Evolutionary conservation across 768 basidiomycete species (phyloP), one percentile per base, ranked within the genome.

Genomic region (Auricularia sp.): DNA sequence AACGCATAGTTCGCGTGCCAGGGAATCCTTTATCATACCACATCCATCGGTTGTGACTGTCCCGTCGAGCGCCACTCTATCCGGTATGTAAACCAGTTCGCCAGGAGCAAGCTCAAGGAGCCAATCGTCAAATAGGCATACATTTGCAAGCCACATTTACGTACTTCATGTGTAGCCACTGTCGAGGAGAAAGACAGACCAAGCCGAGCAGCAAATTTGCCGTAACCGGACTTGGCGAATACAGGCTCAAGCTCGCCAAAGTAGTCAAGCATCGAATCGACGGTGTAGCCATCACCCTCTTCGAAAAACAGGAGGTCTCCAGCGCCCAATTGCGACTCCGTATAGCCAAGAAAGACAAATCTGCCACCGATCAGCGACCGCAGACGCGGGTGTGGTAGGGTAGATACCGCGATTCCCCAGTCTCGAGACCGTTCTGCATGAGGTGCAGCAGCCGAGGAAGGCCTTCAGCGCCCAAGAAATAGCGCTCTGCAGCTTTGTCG

Each of bases 151-250:
- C 11, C 5, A 61, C 33, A 34, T 34, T 10, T 18, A 65, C 39
- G 3, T 42, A 67, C 70, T 68, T 68, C 61, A 29, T 67, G 2
- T 1, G 66, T 64, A 3, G 60, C 65, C 18, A 53, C 39, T 4
- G 71, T 71, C 2, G 68, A 69, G 1, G 72, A 71, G 62, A 72
- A 72, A 0, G 69, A 70, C 6, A 72, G 56, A 1, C 72, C 71
- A 3, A 71, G 35, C 12, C 72, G 61, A 7, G 71, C 70, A 2
- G 70, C 65, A 36, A 71, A 72, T 63, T 70, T 71, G 0, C 72
- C 72, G 23, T 68, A 68, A 3, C 72, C 71, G 34, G 42, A 61
- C 21, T 61, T 61, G 3, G 63, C 44, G 36, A 69, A 70, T 0
- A 72, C 72, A 3, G 59, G 35, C 39, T 47, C 53, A 3, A 72